Base-by-base conservation (phyloP, 73 alveolate genomes). In the Paramecium biaurelia region DNA sequence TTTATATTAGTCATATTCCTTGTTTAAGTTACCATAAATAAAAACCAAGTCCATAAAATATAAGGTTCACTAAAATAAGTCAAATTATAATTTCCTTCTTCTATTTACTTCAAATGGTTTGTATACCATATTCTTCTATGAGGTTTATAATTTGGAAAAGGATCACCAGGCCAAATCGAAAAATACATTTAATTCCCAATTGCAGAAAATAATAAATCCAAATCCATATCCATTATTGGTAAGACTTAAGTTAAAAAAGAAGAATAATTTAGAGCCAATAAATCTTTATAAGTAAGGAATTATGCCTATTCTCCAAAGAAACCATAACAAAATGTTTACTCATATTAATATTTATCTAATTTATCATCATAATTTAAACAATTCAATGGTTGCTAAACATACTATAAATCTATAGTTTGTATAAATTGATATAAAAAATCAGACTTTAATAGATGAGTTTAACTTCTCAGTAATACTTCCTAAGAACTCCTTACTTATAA, bases 141-240 rank as follows among this genome's bases (percentile, higher is more conserved):
- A 20, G 90, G 90, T 5, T 42, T 41, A 79, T 79, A 79, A 24
- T 79, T 79, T 6, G 74, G 90, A 43, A 41, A 79, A 41, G 90
- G 90, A 79, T 79, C 90, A 14, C 90, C 90, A 79, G 90, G 90
- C 90, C 90, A 79, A 43, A 79, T 45, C 0, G 90, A 79, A 79
- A 41, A 79, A 15, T 79, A 79, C 72, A 30, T 26, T 20, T 79
- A 6, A 43, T 79, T 53, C 6, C 90, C 90, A 0, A 1, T 45
- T 20, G 74, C 23, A 2, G 90, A 38, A 45, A 43, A 79, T 24
- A 79, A 45, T 21, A 79, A 79, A 79, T 79, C 90, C 15, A 79
- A 41, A 43, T 79, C 90, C 76, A 79, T 79, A 47, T 79, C 90
- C 42, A 79, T 79, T 5, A 79, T 79, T 24, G 90, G 90, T 11